Evolutionary conservation across 2,329 filamentous ascomycete species (phyloP).

Genomic region (Gnomoniopsis sp.): DNA sequence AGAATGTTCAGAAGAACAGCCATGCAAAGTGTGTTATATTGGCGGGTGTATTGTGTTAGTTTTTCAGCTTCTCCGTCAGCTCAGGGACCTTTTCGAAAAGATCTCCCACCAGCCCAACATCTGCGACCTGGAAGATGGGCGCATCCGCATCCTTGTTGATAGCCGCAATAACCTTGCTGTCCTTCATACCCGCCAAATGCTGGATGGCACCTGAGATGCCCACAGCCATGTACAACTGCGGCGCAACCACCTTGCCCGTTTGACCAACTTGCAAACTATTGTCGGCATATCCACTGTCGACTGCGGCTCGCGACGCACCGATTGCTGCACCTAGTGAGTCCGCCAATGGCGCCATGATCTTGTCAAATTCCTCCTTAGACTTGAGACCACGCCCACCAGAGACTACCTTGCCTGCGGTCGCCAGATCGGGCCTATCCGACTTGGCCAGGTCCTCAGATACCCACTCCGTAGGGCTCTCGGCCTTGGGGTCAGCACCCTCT

Average conservation of each 20-base stretch:
- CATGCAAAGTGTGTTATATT: neutral
- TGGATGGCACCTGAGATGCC: conserved; percentile 98
- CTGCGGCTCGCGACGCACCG: conserved; percentile 88
- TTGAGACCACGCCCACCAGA: conserved; percentile 93
- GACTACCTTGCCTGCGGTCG: conserved; percentile 84
- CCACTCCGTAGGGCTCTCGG: conserved; percentile 75
- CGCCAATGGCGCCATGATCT: conserved; percentile 84
- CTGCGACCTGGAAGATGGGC: conserved; percentile 96
- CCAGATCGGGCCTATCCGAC: conserved; percentile 89
- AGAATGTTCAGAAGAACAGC: neutral
- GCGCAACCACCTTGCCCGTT: conserved; percentile 97
- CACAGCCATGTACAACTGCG: conserved; percentile 89
- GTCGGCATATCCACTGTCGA: conserved; percentile 96
- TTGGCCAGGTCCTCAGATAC: conserved; percentile 89
- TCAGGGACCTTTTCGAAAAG: conserved; percentile 94
- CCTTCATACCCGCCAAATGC: conserved; percentile 98
- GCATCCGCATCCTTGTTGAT: conserved; percentile 98
- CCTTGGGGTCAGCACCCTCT: conserved; percentile 81
- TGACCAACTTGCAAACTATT: conserved; percentile 98
- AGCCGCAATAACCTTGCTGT: conserved; percentile 97
- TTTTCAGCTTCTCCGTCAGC: conserved; percentile 91
- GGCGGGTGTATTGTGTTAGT: conserved; percentile 28
- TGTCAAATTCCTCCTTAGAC: conserved; percentile 97
- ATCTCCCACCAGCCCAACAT: conserved; percentile 93
- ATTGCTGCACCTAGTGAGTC: conserved; percentile 94